These are phyloP conservation scores for Carex parvula DNA, from an alignment of 176 grass and related monocot genomes.

Conservation along the genomic window DNA sequence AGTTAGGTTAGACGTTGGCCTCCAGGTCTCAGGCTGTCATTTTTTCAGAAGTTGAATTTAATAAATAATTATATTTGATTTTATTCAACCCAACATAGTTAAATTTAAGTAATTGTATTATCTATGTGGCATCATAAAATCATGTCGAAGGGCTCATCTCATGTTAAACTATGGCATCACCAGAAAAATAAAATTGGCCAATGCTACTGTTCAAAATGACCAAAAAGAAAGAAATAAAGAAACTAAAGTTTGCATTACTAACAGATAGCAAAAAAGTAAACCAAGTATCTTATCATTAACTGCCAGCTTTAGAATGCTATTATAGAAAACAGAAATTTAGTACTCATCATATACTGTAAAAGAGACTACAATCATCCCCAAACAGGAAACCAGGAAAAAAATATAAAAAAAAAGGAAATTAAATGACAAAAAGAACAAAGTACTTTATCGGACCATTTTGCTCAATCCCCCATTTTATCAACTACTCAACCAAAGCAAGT, in stretches of 20 bases:
- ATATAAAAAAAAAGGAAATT: neutral
- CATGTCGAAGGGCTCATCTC: neutral
- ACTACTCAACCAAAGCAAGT: neutral
- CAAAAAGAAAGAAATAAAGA: neutral
- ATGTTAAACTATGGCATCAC: neutral
- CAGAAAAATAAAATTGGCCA: neutral
- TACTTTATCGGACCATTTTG: slow-evolving; percentile 18
- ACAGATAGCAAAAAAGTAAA: neutral
- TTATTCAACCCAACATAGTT: neutral
- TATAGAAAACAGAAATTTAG: neutral
- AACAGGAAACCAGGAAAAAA: neutral
- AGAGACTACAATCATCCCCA: slow-evolving; percentile 10
- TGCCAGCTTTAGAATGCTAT: neutral
- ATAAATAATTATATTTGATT: neutral
- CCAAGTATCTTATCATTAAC: neutral
- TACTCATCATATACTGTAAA: neutral
- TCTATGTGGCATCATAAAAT: neutral
- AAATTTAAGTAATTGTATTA: no score
- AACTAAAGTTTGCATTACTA: neutral
- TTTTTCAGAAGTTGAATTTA: neutral
- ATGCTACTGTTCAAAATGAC: neutral
- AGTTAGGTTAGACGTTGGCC: neutral
- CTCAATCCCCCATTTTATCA: slow-evolving; percentile 14
- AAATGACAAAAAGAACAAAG: neutral
- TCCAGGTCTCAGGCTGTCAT: neutral